Base-by-base conservation (phyloP, 2,329 filamentous ascomycete genomes). In the Phaeoacremonium minimum region DNA sequence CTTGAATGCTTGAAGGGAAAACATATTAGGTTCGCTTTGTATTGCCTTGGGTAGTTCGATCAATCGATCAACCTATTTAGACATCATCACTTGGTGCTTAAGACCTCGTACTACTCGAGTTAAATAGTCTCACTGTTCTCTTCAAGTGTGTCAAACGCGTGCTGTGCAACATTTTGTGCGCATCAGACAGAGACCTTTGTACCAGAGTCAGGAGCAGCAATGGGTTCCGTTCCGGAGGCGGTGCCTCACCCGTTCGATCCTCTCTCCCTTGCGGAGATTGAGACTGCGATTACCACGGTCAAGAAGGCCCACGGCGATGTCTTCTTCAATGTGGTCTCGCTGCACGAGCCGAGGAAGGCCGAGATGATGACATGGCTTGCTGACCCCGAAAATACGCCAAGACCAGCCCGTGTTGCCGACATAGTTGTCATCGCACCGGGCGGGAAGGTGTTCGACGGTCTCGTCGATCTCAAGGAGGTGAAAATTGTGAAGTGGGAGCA, bases 301-400 rank as follows among this genome's bases (percentile, higher is more conserved):
- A 80, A 79, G 43, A 77, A 82, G 49, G 72, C 83, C 41, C 72
- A 95, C 56, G 70, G 78, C 39, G 70, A 83, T 33, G 72, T 94
- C 41, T 80, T 81, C 60, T 95, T 90, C 75, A 93, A 95, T 67
- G 85, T 89, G 3, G 82, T 95, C 38, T 85, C 87, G 3, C 69
- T 95, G 18, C 83, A 81, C 51, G 89, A 95, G 68, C 89, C 89
- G 33, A 83, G 83, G 46, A 95, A 95, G 70, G 79, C 74, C 31
- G 80, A 88, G 50, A 89, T 95, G 86, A 70, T 81, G 56, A 76
- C 74, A 41, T 95, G 87, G 87, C 63, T 95, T 11, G 79, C 74
- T 33, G 71, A 80, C 40, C 79, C 85, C 1, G 63, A 76, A 15
- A 71, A 68, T 8, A 64, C 69, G 0, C 71, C 80, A 1, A 71